phyloP scores from a whole-genome alignment of 2,329 filamentous ascomycete genomes.

The Chalara sp. region DNA sequence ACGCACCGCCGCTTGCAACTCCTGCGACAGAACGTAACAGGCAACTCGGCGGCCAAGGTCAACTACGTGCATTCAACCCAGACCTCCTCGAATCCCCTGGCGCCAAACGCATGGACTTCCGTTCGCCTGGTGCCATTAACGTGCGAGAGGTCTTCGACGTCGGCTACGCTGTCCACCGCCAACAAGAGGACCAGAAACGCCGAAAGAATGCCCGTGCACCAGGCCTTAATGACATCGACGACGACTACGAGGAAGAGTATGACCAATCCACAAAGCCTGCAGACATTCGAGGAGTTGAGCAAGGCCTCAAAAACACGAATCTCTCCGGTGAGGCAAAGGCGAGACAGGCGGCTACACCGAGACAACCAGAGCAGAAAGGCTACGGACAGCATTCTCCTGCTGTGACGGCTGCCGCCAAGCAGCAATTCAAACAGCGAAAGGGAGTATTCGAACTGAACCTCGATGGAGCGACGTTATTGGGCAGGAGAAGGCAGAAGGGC shows the following conservation, averaged over 20 bases:
- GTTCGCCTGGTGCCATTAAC: conserved; percentile 90
- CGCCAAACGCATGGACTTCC: conserved; percentile 74
- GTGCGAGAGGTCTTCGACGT: conserved; percentile 97
- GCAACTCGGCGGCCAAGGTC: conserved; percentile 15
- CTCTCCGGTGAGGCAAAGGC: conserved; percentile 60
- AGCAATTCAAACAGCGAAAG: conserved; percentile 66
- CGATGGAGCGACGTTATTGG: conserved; percentile 83
- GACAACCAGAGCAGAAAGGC: conserved; percentile 44
- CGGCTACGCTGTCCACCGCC: conserved; percentile 92
- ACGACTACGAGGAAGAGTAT: conserved; percentile 56
- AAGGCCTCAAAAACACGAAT: conserved; percentile 78
- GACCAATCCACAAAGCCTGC: conserved; percentile 45
- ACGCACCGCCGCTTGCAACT: conserved; percentile 67
- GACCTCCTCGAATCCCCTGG: conserved; percentile 49
- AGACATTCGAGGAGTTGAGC: conserved; percentile 68
- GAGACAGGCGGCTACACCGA: too few relatives aligned
- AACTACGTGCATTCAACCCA: conserved; percentile 51
- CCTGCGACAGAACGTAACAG: conserved; percentile 40
- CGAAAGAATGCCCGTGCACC: conserved; percentile 70
- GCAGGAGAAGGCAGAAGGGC: conserved; percentile 53
- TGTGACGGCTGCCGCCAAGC: conserved; percentile 76
- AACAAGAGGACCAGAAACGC: conserved; percentile 92
- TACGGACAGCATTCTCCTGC: conserved; percentile 86
- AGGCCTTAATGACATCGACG: conserved; percentile 56
- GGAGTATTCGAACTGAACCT: conserved; percentile 88